Conservation (phyloP, 495 filamentous ascomycete genomes). For the Schizothecium vesticola region DNA sequence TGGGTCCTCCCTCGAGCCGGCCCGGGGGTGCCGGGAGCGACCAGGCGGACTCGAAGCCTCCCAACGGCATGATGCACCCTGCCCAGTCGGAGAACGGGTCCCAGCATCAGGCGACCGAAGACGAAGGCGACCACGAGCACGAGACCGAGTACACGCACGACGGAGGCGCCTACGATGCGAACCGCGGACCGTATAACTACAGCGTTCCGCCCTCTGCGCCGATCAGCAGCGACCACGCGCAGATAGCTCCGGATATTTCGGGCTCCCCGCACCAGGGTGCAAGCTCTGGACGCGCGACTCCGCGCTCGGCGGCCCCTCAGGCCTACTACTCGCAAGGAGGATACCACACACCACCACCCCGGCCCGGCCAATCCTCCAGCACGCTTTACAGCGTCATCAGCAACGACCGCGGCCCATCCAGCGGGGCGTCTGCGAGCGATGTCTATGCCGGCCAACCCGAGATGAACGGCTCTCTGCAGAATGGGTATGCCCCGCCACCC, state of each 20-base stretch:
- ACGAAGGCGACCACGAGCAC: conserved; percentile 70
- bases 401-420: conserved; percentile 68
- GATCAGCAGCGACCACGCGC: conserved; percentile 68
- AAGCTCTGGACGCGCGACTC: conserved; percentile 77
- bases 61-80: conserved; percentile 56
- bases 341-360: conserved; percentile 82
- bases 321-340: conserved; percentile 63
- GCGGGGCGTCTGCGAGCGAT: conserved; percentile 58
- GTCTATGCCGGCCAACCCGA: conserved; percentile 62
- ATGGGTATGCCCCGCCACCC: conserved; percentile 53
- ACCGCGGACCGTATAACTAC: conserved; percentile 70
- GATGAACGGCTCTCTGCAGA: conserved; percentile 18
- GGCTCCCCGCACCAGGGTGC: conserved; percentile 82
- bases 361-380: conserved; percentile 62
- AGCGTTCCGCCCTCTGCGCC: conserved; percentile 58
- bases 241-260: conserved; percentile 79
- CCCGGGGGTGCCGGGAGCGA: conserved; percentile 53
- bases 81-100: conserved; percentile 51
- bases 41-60: conserved; percentile 60
- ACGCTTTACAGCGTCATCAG: conserved; percentile 88
- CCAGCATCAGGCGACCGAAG: conserved; percentile 55
- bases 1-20: conserved; percentile 77
- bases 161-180: conserved; percentile 59
- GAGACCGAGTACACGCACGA: conserved; percentile 80
- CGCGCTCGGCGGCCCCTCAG: conserved; percentile 65